phyloP scores from a whole-genome alignment of 1,139 yeast genomes.

The Lodderomyces margitis region DNA sequence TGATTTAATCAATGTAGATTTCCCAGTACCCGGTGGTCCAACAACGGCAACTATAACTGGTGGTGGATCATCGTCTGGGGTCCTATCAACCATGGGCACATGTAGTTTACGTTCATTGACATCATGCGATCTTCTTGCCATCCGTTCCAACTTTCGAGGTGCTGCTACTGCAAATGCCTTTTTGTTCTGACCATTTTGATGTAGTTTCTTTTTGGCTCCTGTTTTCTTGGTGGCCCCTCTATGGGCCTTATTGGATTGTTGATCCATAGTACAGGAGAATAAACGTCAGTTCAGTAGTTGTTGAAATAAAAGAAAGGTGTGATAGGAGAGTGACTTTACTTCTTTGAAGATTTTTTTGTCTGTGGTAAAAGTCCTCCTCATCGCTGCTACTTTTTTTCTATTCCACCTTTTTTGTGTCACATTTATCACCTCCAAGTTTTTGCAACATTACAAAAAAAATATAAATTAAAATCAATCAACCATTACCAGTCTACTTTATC shows the following conservation, averaged over 20 bases:
- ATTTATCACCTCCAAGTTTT: not conserved
- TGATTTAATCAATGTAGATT: slow-evolving; percentile 88
- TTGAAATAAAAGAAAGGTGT: not conserved
- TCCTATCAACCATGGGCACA: slow-evolving; percentile 96
- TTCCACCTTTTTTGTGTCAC: not conserved
- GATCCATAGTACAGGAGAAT: slow-evolving; percentile 14
- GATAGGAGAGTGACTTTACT: not conserved
- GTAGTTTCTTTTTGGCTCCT: slow-evolving; percentile 82
- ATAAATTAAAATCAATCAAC: no score
- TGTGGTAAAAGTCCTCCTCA: not conserved
- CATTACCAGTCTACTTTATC: no score
- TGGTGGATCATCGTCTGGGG: slow-evolving; percentile 97
- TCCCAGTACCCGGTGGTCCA: slow-evolving; percentile 99
- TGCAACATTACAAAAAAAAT: slow-evolving; percentile 1
- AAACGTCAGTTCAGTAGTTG: no score
- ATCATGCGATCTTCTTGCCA: slow-evolving; percentile 84
- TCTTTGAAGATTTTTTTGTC: not conserved
- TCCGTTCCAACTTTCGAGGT: slow-evolving; percentile 83
- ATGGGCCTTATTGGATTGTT: slow-evolving; percentile 60
- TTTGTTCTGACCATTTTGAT: slow-evolving; percentile 87
- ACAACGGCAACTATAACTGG: slow-evolving; percentile 96
- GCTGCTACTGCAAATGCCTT: slow-evolving; percentile 94
- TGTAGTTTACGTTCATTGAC: slow-evolving; percentile 83
- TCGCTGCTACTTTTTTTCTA: not conserved
- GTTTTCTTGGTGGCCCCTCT: slow-evolving; percentile 55